A percentile compares a stretch with the other conserved stretches of the same genome.
phyloP scores from a whole-genome alignment of 2,329 filamentous ascomycete genomes.

The Stylonectria norvegica region DNA sequence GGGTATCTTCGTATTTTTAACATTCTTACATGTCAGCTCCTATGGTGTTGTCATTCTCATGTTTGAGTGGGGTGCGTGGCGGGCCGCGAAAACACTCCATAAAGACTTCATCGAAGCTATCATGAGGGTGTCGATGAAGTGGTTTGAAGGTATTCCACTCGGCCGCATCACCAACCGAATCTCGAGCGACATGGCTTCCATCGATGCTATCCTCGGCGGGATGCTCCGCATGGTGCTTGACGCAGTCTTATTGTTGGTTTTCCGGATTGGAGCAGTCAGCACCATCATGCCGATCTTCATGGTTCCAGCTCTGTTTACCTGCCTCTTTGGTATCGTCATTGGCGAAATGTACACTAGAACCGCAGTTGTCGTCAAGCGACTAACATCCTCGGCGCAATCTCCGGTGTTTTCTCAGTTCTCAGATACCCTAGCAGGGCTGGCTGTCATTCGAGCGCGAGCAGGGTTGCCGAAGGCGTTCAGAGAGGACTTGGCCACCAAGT shows the following conservation, averaged over 20 bases:
- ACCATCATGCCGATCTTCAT: conserved; percentile 52
- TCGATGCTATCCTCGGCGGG: conserved; percentile 47
- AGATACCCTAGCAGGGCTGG: conserved; percentile 48
- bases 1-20: conserved; percentile 48
- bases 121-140: conserved; percentile 52
- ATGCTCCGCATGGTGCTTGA: conserved; percentile 45
- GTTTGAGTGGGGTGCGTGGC: conserved; percentile 55
- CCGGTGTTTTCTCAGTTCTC: conserved; percentile 57
- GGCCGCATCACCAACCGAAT: conserved; percentile 55
- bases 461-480: conserved; percentile 48
- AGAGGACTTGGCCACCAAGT: conserved; percentile 47
- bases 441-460: conserved; percentile 49
- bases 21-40: conserved; percentile 41
- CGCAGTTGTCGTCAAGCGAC: conserved; percentile 44
- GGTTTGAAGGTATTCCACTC: conserved; percentile 54
- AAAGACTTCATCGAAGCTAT: conserved; percentile 49
- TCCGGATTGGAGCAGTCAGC: conserved; percentile 46
- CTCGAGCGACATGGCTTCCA: conserved; percentile 54
- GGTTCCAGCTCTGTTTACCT: conserved; percentile 44
- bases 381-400: conserved; percentile 46
- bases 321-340: conserved; percentile 42
- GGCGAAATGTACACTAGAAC: conserved; percentile 51
- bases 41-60: conserved; percentile 42
- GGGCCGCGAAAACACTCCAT: conserved; percentile 52
- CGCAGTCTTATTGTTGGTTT: conserved; percentile 39